phyloP scores from a whole-genome alignment of 106 monocot genomes.

The Acorus calamus region DNA sequence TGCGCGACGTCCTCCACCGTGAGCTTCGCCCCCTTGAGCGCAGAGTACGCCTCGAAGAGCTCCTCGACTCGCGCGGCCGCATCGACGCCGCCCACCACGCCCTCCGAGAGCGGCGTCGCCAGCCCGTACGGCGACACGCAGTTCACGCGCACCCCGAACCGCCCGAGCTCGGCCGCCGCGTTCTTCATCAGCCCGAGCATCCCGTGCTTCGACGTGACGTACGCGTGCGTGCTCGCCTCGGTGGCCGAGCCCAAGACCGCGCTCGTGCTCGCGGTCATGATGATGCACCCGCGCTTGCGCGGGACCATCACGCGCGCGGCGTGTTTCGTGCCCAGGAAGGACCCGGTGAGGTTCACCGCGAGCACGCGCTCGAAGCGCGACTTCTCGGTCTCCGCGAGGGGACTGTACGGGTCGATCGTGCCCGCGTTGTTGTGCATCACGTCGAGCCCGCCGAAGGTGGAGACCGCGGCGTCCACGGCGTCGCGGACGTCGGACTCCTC shows the following conservation, averaged over 20 bases:
- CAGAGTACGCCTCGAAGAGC: not conserved
- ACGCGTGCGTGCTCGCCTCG: slow-evolving; percentile 5
- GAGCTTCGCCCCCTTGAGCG: slow-evolving; percentile 15
- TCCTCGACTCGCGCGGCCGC: slow-evolving; percentile 6
- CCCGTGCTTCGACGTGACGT: slow-evolving; percentile 22
- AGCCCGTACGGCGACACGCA: slow-evolving; percentile 18
- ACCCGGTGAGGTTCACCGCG: no score
- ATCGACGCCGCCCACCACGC: not conserved
- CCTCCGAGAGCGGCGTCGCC: slow-evolving; percentile 11
- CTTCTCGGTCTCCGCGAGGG: no score
- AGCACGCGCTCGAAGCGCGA: no score
- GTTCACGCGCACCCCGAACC: slow-evolving; percentile 27
- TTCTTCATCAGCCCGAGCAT: slow-evolving; percentile 21
- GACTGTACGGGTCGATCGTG: no score
- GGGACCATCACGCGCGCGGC: slow-evolving; percentile 11
- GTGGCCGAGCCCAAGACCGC: not conserved
- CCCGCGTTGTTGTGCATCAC: no score
- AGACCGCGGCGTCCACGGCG: no score
- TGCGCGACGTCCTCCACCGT: slow-evolving; percentile 7
- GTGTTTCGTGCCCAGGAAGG: no score
- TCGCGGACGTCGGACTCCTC: no score
- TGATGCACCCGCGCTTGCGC: slow-evolving; percentile 15
- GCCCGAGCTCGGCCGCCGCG: slow-evolving; percentile 33
- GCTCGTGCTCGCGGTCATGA: slow-evolving; percentile 13
- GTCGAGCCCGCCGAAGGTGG: no score